These are phyloP conservation scores for Rhodamnia argentea DNA, from an alignment of 345 rosid species.

Conservation along the genomic window DNA sequence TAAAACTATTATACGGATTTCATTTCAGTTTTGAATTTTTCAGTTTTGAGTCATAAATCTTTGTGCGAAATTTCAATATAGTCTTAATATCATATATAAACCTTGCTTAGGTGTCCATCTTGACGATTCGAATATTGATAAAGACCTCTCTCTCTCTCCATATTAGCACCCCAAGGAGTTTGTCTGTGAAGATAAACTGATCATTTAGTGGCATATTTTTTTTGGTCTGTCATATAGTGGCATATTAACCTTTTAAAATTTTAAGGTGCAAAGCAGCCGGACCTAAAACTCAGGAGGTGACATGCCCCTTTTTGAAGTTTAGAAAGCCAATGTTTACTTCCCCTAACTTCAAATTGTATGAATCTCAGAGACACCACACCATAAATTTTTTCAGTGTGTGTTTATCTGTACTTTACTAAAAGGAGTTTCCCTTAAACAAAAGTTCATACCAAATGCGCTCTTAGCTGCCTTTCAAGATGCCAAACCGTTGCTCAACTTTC, in stretches of 20 bases:
- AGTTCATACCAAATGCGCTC: neutral
- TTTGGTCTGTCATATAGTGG: neutral
- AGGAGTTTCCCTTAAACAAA: neutral
- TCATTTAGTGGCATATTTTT: too few species aligned
- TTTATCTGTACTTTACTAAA: neutral
- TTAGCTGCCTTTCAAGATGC: neutral
- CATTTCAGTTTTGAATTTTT: too few species aligned
- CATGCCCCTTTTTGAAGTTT: neutral
- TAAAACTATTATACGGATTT: too few species aligned
- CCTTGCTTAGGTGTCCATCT: too few species aligned
- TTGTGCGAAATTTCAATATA: too few species aligned
- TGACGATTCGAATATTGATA: too few species aligned
- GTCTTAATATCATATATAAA: too few species aligned
- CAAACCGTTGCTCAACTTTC: neutral
- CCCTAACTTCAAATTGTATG: neutral
- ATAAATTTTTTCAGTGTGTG: neutral
- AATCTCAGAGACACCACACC: neutral
- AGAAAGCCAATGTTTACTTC: neutral
- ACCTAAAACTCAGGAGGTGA: neutral
- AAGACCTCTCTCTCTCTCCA: too few species aligned
- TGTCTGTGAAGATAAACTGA: too few species aligned
- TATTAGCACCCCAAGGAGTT: too few species aligned
- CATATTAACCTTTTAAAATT: neutral
- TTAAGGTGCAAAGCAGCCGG: neutral
- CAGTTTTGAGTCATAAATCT: too few species aligned